Evolutionary conservation across 495 filamentous ascomycete genomes (phyloP).

Genomic region (Neurospora cerealis): DNA sequence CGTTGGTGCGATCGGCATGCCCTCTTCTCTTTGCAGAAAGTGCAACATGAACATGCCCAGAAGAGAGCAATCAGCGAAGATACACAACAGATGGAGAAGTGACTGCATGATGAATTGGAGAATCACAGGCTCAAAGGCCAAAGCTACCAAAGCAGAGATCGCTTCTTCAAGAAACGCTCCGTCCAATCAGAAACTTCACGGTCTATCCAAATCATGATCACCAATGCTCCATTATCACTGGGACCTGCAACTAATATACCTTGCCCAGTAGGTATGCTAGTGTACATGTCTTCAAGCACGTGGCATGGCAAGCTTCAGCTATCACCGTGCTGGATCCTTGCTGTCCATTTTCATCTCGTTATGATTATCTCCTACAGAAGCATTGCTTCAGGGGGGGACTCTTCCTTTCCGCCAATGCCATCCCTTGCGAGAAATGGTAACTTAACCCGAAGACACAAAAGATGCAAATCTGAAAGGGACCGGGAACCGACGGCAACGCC

Average conservation of each 20-base stretch:
- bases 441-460: not conserved
- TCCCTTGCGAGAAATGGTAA: not conserved
- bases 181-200: not conserved
- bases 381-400: not conserved
- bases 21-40: not conserved
- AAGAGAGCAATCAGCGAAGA: not conserved
- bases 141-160: not conserved
- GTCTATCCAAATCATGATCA: not conserved
- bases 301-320: not conserved
- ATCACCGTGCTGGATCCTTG: not conserved
- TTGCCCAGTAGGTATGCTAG: not conserved
- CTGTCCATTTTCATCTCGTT: not conserved
- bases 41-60: not conserved
- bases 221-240: not conserved
- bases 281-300: not conserved
- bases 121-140: not conserved
- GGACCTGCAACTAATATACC: not conserved
- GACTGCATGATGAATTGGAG: not conserved
- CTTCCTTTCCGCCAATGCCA: not conserved
- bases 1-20: not conserved
- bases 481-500: not conserved
- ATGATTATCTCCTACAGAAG: not conserved
- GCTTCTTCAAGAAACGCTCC: not conserved
- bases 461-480: not conserved
- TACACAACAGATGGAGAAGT: not conserved